Evolutionary conservation across 2,329 filamentous ascomycete species (phyloP).

Genomic region (Macrophomina pseudophaseolina): DNA sequence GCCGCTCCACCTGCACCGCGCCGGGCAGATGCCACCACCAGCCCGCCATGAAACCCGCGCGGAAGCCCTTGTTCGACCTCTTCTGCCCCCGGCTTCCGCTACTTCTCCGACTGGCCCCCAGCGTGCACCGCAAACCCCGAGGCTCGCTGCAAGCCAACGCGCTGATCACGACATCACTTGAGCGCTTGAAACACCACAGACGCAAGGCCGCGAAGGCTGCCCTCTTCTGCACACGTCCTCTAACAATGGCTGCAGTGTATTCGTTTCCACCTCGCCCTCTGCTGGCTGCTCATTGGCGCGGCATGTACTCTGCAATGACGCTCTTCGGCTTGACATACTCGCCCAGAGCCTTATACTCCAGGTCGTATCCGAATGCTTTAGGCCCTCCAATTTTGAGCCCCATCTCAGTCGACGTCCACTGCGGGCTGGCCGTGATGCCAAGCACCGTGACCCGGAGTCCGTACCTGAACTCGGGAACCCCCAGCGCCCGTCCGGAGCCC

Average conservation of each 20-base stretch:
- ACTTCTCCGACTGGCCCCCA: not conserved
- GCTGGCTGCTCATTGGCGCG: not conserved
- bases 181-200: slow-evolving; percentile 5
- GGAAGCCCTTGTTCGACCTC: not conserved
- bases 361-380: slow-evolving; percentile 26
- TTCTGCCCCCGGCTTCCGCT: not conserved
- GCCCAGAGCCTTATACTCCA: slow-evolving; percentile 23
- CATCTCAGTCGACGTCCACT: slow-evolving; percentile 20
- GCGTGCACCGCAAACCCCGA: not conserved
- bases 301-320: slow-evolving; percentile 24
- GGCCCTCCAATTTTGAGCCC: slow-evolving; percentile 23
- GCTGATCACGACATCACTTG: slow-evolving; percentile 8
- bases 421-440: slow-evolving; percentile 25
- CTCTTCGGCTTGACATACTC: slow-evolving; percentile 26
- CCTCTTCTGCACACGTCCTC: not conserved
- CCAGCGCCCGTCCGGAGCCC: slow-evolving; percentile 19
- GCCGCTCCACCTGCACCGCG: not conserved
- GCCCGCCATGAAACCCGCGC: slow-evolving; percentile 6
- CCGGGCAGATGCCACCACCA: not conserved
- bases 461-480: slow-evolving; percentile 26
- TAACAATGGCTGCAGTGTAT: not conserved
- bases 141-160: not conserved
- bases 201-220: slow-evolving; percentile 1
- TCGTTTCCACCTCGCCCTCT: slow-evolving; percentile 1
- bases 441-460: slow-evolving; percentile 25